Evolutionary conservation across 371 early-diverging fungal species (phyloP).

Genomic region (Funneliformis caledonium): DNA sequence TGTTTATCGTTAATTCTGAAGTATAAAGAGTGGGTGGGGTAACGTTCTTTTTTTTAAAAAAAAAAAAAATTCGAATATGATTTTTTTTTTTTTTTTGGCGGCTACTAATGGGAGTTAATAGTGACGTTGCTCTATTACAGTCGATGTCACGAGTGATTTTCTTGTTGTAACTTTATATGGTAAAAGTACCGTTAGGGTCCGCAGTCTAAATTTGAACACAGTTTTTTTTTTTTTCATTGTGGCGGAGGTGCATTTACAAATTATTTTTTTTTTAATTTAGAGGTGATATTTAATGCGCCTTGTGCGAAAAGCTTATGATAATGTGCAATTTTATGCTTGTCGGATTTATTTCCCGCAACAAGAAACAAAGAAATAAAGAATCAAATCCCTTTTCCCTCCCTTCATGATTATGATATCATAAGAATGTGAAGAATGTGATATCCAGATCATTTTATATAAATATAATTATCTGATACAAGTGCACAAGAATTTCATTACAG

Average conservation of each 20-base stretch:
- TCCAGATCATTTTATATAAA: background rate
- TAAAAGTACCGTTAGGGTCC: background rate
- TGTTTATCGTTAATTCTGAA: background rate
- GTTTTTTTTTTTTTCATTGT: background rate
- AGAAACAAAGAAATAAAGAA: background rate
- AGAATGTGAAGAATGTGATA: constrained; percentile 3
- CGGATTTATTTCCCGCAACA: background rate
- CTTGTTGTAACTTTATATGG: background rate
- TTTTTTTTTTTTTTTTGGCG: background rate
- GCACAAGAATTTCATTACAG: background rate
- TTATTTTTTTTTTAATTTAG: background rate
- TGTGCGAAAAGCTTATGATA: constrained; percentile 1
- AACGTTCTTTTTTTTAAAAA: background rate
- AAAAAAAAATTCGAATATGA: background rate
- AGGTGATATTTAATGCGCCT: background rate
- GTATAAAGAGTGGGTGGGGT: background rate
- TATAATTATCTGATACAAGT: background rate
- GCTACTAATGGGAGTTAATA: background rate
- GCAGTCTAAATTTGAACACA: background rate
- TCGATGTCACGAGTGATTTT: background rate
- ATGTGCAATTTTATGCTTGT: constrained; percentile 18
- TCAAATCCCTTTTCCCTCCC: background rate
- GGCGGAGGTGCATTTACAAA: background rate
- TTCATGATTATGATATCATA: constrained; percentile 1
- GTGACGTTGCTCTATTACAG: background rate